A percentile compares a stretch with the other conserved stretches of the same genome.
Evolutionary conservation across 345 rosid genomes (phyloP).

Genomic region (Brassica napus): Da-Ae NC_063444.1:42559001-42559500

Average conservation of each 20-base stretch:
- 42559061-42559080: too few relatives aligned
- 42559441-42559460: neutral
- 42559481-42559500: neutral
- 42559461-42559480: constrained; percentile 11
- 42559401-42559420: constrained; percentile 36
- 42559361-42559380: constrained; percentile 68
- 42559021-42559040: too few relatives aligned
- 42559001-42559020: too few relatives aligned
- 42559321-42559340: constrained; percentile 57
- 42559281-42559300: constrained; percentile 40
- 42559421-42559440: neutral
- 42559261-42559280: neutral
- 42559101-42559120: too few relatives aligned
- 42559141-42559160: too few relatives aligned
- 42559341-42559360: constrained; percentile 42
- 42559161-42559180: too few relatives aligned
- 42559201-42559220: constrained; percentile 8
- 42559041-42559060: too few relatives aligned
- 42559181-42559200: too few relatives aligned
- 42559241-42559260: neutral
- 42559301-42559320: constrained; percentile 46
- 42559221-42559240: neutral
- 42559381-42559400: constrained; percentile 50
- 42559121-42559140: too few relatives aligned
- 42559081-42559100: too few relatives aligned